Evolutionary conservation across 2,329 filamentous ascomycete genomes (phyloP).

Genomic region (Talaromyces amestolkiae): DNA sequence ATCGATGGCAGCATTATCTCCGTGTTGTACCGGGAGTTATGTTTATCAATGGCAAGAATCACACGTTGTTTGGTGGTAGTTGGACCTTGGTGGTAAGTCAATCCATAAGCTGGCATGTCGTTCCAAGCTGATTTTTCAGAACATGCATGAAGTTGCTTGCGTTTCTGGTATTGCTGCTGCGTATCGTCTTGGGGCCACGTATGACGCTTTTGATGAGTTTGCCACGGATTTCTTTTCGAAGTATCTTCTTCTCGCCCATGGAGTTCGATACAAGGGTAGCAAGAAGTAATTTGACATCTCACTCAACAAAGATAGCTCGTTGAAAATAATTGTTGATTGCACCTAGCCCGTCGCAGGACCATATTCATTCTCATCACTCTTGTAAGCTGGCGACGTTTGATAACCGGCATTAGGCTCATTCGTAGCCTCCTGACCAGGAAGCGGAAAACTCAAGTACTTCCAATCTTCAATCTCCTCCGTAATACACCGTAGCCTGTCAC

Average conservation of each 20-base stretch:
- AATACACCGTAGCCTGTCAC: constrained; percentile 82
- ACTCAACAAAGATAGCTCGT: not conserved
- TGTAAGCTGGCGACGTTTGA: constrained; percentile 11
- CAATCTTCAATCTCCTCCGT: constrained; percentile 95
- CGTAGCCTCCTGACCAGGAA: constrained; percentile 30
- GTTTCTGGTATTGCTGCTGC: constrained; percentile 70
- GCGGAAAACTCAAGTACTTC: constrained; percentile 75
- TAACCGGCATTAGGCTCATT: constrained; percentile 1
- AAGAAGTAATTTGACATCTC: constrained; percentile 3
- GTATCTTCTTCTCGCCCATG: constrained; percentile 34
- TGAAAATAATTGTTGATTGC: not conserved
- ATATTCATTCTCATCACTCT: constrained; percentile 19
- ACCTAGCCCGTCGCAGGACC: not conserved
- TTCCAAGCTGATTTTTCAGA: constrained; percentile 24
- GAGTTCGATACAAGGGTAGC: constrained; percentile 27
- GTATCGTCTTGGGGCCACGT: constrained; percentile 64
- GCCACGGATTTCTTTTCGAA: constrained; percentile 33
- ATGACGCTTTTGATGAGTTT: constrained; percentile 41
- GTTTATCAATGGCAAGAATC: constrained; percentile 65
- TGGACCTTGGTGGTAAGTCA: constrained; percentile 66
- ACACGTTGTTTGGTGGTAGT: constrained; percentile 62
- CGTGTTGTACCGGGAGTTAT: constrained; percentile 68
- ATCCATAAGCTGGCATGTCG: not conserved
- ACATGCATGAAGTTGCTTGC: constrained; percentile 66
- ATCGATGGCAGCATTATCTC: constrained; percentile 60